Evolutionary conservation across 2,329 filamentous ascomycete species (phyloP), one percentile per base, ranked within the genome.

Genomic region (Pseudogymnoascus sp.): DNA sequence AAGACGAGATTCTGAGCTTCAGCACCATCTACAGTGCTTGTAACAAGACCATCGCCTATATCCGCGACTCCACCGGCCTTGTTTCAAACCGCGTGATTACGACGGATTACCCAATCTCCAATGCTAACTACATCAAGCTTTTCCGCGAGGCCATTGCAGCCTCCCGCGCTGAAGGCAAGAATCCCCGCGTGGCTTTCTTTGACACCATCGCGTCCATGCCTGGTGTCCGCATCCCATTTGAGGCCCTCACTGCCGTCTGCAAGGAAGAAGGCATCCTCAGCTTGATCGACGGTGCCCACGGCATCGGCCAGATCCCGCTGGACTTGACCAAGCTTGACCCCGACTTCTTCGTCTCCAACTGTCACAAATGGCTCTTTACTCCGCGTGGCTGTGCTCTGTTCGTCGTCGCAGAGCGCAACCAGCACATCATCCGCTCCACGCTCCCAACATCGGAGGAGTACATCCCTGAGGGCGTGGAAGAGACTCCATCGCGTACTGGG

Each of bases 271-370:
- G 82, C 0, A 76, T 97, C 2, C 71, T 93, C 60, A 92, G 87
- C 67, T 77, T 90, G 17, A 77, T 96, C 37, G 93, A 97, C 71
- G 92, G 84, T 13, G 93, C 93, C 0, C 93, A 97, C 74, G 87
- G 88, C 1, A 76, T 96, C 24, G 93, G 93, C 1, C 88, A 94
- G 74, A 80, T 96, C 6, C 78, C 81, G 0, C 73, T 97, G 6
- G 83, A 95, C 72, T 74, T 97, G 11, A 65, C 71, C 0, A 72
- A 75, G 3, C 75, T 92, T 2, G 83, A 92, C 64, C 86, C 91
- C 0, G 92, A 97, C 73, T 97, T 96, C 75, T 90, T 95, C 70
- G 82, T 93, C 11, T 87, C 81, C 61, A 97, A 97, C 72, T 90
- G 86, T 68, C 90, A 96, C 77, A 96, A 96, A 77, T 97, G 93